Percentiles rank a stretch among this genome's conserved stretches.
Evolutionary conservation across 306 rosid species (phyloP).

Genomic region (Fragaria iinumae): DNA sequence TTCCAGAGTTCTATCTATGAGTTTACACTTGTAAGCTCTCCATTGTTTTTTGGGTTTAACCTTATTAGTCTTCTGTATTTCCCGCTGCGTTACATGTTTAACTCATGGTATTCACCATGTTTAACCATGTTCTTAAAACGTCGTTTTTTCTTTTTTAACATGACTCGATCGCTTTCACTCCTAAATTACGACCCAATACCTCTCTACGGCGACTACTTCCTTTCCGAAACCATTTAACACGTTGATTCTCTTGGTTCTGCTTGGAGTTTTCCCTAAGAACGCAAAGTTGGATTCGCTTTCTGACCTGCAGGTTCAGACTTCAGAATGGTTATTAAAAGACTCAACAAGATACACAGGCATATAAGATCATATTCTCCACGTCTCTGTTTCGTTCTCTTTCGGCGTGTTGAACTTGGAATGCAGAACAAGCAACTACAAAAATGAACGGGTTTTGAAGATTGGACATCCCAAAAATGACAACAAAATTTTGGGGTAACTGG

Average conservation of each 20-base stretch:
- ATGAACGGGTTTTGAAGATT: too few relatives aligned
- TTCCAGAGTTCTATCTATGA: too few relatives aligned
- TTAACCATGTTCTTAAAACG: too few relatives aligned
- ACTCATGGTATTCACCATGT: too few relatives aligned
- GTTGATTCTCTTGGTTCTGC: background rate
- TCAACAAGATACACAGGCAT: background rate
- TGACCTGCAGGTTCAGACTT: background rate
- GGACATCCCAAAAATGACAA: background rate
- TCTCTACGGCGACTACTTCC: background rate
- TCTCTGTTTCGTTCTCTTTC: background rate
- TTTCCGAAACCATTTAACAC: background rate
- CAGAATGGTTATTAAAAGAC: background rate
- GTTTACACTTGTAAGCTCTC: too few relatives aligned
- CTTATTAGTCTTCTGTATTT: too few relatives aligned
- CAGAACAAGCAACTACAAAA: background rate
- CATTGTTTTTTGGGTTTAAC: too few relatives aligned
- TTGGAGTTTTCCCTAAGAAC: background rate
- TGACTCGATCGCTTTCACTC: too few relatives aligned
- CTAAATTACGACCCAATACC: too few relatives aligned
- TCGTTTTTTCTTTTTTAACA: too few relatives aligned
- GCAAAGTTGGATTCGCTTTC: background rate
- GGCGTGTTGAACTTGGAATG: background rate
- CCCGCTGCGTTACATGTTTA: too few relatives aligned
- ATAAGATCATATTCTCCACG: conserved; percentile 1
- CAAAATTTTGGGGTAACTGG: background rate